These are phyloP conservation scores for Geosmithia putterillii DNA, from an alignment of 2,329 filamentous ascomycete species.

Conservation along the genomic window DNA sequence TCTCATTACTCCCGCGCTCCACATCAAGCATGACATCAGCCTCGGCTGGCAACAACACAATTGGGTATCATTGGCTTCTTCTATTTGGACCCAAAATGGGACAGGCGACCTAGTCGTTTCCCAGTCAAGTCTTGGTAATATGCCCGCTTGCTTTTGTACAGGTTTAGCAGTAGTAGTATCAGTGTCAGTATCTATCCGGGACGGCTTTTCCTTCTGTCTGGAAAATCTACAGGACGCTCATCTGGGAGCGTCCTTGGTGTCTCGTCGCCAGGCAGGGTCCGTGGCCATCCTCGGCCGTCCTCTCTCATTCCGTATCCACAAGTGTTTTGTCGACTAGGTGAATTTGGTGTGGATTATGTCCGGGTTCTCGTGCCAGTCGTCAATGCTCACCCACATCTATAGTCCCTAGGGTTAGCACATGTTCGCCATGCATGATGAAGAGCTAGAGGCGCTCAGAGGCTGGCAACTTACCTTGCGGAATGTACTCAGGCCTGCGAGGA, in stretches of 20 bases:
- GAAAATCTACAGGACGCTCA: neutral
- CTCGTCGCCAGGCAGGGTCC: too few species aligned
- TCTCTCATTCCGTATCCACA: neutral
- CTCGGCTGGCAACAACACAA: constrained; percentile 9
- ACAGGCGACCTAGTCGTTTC: neutral
- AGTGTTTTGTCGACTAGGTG: constrained; percentile 40
- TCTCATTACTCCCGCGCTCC: neutral
- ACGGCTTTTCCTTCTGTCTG: neutral
- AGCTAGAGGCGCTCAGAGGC: neutral
- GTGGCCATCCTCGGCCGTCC: neutral
- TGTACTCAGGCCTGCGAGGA: constrained; percentile 89
- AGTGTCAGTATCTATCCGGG: neutral
- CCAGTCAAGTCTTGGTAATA: neutral
- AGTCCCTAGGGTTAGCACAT: neutral
- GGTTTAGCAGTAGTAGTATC: neutral
- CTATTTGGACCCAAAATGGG: constrained; percentile 1
- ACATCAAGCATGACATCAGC: too few species aligned
- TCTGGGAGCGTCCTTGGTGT: neutral
- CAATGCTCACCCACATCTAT: constrained; percentile 99
- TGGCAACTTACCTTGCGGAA: constrained; percentile 80
- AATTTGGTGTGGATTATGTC: constrained; percentile 99
- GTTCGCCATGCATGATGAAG: neutral
- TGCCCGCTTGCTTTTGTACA: constrained; percentile 1
- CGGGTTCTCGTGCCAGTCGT: constrained; percentile 99
- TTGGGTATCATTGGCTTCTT: constrained; percentile 26